A percentile compares a stretch with the other conserved stretches of the same genome.
Conservation (phyloP, 768 basidiomycete species). For the Saitozyma sp. region DNA sequence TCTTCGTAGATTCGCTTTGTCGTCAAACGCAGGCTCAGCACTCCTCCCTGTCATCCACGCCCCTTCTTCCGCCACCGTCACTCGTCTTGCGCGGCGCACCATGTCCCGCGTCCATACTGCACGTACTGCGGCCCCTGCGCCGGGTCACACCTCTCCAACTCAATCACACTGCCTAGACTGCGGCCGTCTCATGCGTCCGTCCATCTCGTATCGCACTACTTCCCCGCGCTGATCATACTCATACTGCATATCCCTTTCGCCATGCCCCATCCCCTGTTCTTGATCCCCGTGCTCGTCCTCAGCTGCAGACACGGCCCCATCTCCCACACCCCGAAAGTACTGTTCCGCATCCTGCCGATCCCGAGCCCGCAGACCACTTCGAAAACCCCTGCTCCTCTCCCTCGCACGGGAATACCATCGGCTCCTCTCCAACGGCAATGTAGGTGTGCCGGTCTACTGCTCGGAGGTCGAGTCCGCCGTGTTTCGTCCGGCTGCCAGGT, state of each 20-base stretch:
- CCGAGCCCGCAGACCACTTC: conserved; percentile 10
- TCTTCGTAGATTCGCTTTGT: too few relatives aligned
- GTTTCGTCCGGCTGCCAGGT: too few relatives aligned
- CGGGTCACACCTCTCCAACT: neutral
- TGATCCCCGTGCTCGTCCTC: neutral
- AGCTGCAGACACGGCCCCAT: conserved; percentile 14
- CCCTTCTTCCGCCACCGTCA: too few relatives aligned
- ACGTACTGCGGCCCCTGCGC: neutral
- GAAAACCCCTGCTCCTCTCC: neutral
- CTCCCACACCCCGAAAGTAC: conserved; percentile 33
- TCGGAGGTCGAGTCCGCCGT: conserved; percentile 13
- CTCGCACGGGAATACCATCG: conserved; percentile 12
- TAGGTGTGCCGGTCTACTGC: conserved; percentile 8
- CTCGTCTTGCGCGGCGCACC: too few relatives aligned
- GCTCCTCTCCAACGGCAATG: neutral
- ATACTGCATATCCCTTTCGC: neutral
- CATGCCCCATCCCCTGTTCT: neutral
- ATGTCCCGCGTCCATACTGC: neutral
- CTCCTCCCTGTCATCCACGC: too few relatives aligned
- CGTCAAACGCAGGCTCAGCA: too few relatives aligned
- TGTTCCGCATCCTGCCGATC: conserved; percentile 28
- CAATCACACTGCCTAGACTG: conserved; percentile 12
- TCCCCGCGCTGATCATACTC: neutral
- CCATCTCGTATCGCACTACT: neutral
- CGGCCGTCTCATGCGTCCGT: conserved; percentile 21